Conservation (phyloP, 2,329 filamentous ascomycete species). For the Arthroderma sp. region DNA sequence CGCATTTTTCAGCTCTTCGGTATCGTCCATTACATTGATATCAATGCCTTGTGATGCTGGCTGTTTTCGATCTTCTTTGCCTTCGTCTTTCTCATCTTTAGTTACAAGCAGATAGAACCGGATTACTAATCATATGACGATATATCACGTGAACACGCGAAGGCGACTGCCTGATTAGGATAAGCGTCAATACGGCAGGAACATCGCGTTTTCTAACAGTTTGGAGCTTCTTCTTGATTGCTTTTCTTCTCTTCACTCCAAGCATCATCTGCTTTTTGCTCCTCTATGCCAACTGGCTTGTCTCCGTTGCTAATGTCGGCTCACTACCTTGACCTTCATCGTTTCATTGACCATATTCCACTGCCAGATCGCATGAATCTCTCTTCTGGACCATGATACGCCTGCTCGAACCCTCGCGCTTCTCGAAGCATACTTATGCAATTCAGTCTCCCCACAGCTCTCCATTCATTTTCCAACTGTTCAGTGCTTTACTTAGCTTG, state of each 20-base stretch:
- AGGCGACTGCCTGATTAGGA: background rate
- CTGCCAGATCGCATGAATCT: too few relatives aligned
- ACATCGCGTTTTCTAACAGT: background rate
- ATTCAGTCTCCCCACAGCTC: slow-evolving; percentile 64
- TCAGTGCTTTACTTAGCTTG: slow-evolving; percentile 21
- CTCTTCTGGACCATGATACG: slow-evolving; percentile 4
- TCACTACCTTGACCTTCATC: too few relatives aligned
- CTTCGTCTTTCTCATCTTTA: background rate
- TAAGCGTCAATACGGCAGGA: background rate
- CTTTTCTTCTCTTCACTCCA: background rate
- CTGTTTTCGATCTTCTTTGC: background rate
- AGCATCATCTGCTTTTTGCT: too few relatives aligned
- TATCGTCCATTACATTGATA: background rate
- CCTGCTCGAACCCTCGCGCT: background rate
- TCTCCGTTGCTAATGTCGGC: too few relatives aligned
- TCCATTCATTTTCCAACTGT: slow-evolving; percentile 23
- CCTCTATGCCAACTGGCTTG: too few relatives aligned
- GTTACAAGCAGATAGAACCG: too few relatives aligned
- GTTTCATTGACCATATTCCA: too few relatives aligned
- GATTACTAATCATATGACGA: too few relatives aligned
- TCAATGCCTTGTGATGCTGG: too few relatives aligned
- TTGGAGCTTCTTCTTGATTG: background rate
- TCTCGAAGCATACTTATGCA: slow-evolving; percentile 4
- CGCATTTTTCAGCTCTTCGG: slow-evolving; percentile 9
- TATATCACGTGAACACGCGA: too few relatives aligned